Conservation (phyloP, 805 yeast species). For the Ogataea dorogensis region DNA sequence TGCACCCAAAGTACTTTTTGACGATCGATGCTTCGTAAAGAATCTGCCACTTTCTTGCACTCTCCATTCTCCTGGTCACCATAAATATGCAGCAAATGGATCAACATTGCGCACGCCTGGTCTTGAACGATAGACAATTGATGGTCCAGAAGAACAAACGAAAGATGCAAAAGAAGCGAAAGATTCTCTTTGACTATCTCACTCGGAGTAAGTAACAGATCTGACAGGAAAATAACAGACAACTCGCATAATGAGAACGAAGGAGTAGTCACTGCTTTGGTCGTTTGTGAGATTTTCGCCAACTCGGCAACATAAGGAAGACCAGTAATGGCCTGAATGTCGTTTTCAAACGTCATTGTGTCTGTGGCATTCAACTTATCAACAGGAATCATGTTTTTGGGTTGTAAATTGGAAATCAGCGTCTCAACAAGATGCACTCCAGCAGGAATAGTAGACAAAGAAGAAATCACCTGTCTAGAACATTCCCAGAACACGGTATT, state of each 20-base stretch:
- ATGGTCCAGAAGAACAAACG: slow-evolving; percentile 83
- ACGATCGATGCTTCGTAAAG: slow-evolving; percentile 52
- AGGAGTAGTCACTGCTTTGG: slow-evolving; percentile 45
- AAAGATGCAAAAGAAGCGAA: slow-evolving; percentile 74
- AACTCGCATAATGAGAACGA: slow-evolving; percentile 86
- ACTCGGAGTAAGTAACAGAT: slow-evolving; percentile 64
- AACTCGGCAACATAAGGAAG: slow-evolving; percentile 80
- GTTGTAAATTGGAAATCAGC: slow-evolving; percentile 69
- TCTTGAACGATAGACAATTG: slow-evolving; percentile 80
- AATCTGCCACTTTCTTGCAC: slow-evolving; percentile 54
- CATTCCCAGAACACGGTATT: slow-evolving; percentile 74
- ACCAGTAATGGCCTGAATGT: slow-evolving; percentile 13
- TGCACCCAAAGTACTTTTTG: slow-evolving; percentile 71
- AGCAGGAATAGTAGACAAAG: slow-evolving; percentile 54
- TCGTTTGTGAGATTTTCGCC: slow-evolving; percentile 50
- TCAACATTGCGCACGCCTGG: slow-evolving; percentile 73
- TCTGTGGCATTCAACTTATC: slow-evolving; percentile 16
- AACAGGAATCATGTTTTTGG: slow-evolving; percentile 82
- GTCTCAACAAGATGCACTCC: slow-evolving; percentile 58
- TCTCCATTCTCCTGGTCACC: slow-evolving; percentile 51
- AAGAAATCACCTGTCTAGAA: slow-evolving; percentile 78
- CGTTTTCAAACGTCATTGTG: slow-evolving; percentile 11
- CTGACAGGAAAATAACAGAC: slow-evolving; percentile 81
- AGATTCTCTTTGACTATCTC: slow-evolving; percentile 59
- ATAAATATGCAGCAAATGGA: slow-evolving; percentile 67